phyloP scores from a whole-genome alignment of 2,329 filamentous ascomycete genomes.

The Calonectria leucothoes region DNA sequence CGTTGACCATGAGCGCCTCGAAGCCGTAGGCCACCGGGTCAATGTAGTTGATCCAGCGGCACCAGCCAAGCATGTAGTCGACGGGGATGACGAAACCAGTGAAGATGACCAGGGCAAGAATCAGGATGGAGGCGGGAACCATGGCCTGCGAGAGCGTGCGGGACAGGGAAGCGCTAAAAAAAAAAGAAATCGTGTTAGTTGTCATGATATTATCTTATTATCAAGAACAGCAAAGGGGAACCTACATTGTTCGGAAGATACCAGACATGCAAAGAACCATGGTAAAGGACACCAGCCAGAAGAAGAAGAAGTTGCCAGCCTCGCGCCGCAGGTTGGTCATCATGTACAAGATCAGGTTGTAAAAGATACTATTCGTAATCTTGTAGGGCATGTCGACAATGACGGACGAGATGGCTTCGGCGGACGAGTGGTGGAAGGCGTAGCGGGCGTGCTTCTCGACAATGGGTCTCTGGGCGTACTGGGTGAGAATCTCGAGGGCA shows the following conservation, averaged over 20 bases:
- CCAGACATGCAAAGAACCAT: slow-evolving; percentile 73
- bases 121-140: slow-evolving; percentile 54
- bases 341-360: slow-evolving; percentile 61
- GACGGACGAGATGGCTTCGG: slow-evolving; percentile 50
- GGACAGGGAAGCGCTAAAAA: slow-evolving; percentile 53
- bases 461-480: slow-evolving; percentile 51
- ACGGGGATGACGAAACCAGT: slow-evolving; percentile 62
- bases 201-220: too few species aligned
- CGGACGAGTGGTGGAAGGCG: slow-evolving; percentile 53
- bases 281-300: slow-evolving; percentile 58
- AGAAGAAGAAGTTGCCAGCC: slow-evolving; percentile 60
- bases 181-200: too few species aligned
- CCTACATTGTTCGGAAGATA: slow-evolving; percentile 61
- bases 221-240: too few species aligned
- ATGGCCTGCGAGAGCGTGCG: slow-evolving; percentile 64
- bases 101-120: slow-evolving; percentile 48
- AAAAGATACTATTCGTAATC: slow-evolving; percentile 52
- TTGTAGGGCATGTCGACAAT: slow-evolving; percentile 58
- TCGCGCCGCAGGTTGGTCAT: slow-evolving; percentile 59
- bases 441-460: slow-evolving; percentile 55
- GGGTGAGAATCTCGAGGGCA: slow-evolving; percentile 51
- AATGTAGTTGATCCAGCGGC: slow-evolving; percentile 75
- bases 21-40: slow-evolving; percentile 76
- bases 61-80: slow-evolving; percentile 71
- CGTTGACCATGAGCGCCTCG: slow-evolving; percentile 74